Evolutionary conservation across 169 alveolate genomes (phyloP), one percentile per base, ranked within the genome.

Genomic region (Cryptosporidium sp.): DNA sequence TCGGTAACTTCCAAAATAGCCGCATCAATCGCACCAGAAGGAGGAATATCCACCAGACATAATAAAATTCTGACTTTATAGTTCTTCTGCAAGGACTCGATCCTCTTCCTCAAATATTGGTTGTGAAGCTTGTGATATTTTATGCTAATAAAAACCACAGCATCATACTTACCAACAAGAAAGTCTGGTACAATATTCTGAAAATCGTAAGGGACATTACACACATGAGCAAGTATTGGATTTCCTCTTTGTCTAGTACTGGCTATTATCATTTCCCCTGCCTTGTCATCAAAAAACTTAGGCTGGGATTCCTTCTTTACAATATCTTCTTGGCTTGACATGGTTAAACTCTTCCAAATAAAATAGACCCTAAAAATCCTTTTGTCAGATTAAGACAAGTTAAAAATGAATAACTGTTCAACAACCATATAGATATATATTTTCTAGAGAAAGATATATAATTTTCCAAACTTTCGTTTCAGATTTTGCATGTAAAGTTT

Each of bases 121-220:
- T 85, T 91, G 21, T 86, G 91, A 31, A 92, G 87, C 31, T 86
- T 87, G 52, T 92, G 94, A 67, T 69, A 92, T 48, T 84, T 73
- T 14, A 92, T 52, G 33, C 91, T 70, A 31, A 92, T 45, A 39
- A 86, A 92, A 23, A 92, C 75, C 3, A 86, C 94, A 39, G 91
- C 87, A 42, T 85, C 86, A 10, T 80, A 75, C 26, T 75, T 73
- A 1, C 94, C 94, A 51, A 92, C 94, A 5, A 92, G 67, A 75
- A 75, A 92, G 61, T 92, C 94, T 3, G 93, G 93, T 48, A 75
- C 92, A 12, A 92, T 84, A 21, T 85, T 67, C 51, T 67, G 84
- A 44, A 75, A 75, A 52, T 73, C 69, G 42, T 69, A 70, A 3
- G 91, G 85, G 14, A 84, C 91, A 68, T 87, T 86, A 33, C 62